Evolutionary conservation across 352 stramenopile genomes (phyloP), one percentile per base, ranked within the genome.

Genomic region (Globisporangium camurandrum): DNA sequence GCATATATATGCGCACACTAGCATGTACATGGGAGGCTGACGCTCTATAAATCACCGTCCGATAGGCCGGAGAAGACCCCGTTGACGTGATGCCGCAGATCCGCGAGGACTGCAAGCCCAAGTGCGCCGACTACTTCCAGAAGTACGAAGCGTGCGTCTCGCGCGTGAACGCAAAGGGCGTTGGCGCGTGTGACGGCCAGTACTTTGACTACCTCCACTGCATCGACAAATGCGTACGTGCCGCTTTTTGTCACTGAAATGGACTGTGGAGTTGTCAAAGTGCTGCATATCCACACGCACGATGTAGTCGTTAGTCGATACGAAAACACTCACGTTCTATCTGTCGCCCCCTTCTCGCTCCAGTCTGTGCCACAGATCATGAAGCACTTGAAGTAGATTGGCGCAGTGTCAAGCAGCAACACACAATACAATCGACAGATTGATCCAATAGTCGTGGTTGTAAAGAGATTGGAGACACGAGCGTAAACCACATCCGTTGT

Each of bases 191-290:
- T 66, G 90, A 97, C 60, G 88, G 88, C 59, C 95, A 97, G 78
- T 98, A 97, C 70, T 97, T 97, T 61, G 93, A 97, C 69, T 87
- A 89, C 57, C 75, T 97, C 59, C 86, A 97, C 75, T 98, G 93
- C 69, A 84, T 97, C 49, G 93, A 98, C 69, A 86, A 96, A 83
- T 98, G 93, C 70, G 87, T 96, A 86, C 45, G 78, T 80, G 16
- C 8, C 24, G 31, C 11, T 49, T n/a, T n/a, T n/a, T n/a, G n/a
- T n/a, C n/a, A n/a, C n/a, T n/a, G n/a, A n/a, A n/a, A n/a, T n/a
- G n/a, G n/a, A n/a, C n/a, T n/a, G n/a, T n/a, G n/a, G n/a, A n/a
- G 10, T 24, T 2, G 24, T 9, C 12, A 17, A 39, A 39, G 33
- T 39, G 33, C 14, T 6, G 9, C 33, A 4, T 17, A 44, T 40